A percentile compares a stretch with the other conserved stretches of the same genome.
These are phyloP conservation scores for Mycena floridula DNA, from an alignment of 768 basidiomycete species.

Conservation along the genomic window DNA sequence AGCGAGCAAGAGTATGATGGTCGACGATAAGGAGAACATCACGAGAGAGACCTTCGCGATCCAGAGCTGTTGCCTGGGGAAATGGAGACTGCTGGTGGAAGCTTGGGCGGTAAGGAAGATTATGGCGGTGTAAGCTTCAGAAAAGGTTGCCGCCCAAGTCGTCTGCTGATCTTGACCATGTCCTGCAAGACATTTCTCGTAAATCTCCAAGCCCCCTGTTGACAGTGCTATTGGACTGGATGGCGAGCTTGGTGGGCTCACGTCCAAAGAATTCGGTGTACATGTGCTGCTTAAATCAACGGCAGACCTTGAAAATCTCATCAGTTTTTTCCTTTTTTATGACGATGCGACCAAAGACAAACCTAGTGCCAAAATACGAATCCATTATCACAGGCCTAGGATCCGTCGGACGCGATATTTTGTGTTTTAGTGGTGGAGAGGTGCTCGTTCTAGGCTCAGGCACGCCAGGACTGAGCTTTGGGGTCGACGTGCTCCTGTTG, in stretches of 20 bases:
- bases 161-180: constrained; percentile 78
- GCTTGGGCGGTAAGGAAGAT: not conserved
- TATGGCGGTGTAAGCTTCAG: constrained; percentile 23
- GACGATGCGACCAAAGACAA: constrained; percentile 22
- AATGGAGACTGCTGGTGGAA: constrained; percentile 19
- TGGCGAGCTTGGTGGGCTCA: constrained; percentile 29
- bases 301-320: constrained; percentile 45
- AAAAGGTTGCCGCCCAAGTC: constrained; percentile 50
- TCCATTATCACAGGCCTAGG: constrained; percentile 74
- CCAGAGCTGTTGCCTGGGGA: constrained; percentile 44
- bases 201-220: constrained; percentile 55
- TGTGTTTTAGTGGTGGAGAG: constrained; percentile 49
- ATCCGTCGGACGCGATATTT: constrained; percentile 81
- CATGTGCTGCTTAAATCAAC: constrained; percentile 49
- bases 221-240: constrained; percentile 27
- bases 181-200: constrained; percentile 59
- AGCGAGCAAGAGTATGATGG: constrained; percentile 51
- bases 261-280: constrained; percentile 35
- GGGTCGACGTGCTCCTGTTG: constrained; percentile 46
- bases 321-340: not conserved
- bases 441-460: constrained; percentile 44
- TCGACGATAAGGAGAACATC: constrained; percentile 61
- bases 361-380: constrained; percentile 50
- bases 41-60: constrained; percentile 61
- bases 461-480: constrained; percentile 26